These are phyloP conservation scores for Neurospora pannonica DNA, from an alignment of 495 filamentous ascomycete genomes.

Conservation along the genomic window DNA sequence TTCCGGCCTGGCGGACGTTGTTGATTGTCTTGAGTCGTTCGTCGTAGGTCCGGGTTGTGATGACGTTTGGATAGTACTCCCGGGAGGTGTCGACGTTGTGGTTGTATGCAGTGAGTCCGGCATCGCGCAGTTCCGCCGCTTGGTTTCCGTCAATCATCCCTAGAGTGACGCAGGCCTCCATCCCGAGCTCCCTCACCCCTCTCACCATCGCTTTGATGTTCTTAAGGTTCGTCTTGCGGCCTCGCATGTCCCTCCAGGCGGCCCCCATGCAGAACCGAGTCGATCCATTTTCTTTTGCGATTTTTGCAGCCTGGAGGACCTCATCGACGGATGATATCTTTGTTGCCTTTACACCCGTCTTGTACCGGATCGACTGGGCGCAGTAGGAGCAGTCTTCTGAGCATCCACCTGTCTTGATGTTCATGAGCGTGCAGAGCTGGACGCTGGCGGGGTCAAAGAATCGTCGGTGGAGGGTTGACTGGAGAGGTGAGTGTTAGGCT, in stretches of 20 bases:
- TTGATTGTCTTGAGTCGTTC: conserved; percentile 66
- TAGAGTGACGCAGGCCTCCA: conserved; percentile 82
- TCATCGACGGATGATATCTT: conserved; percentile 69
- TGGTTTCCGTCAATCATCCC: conserved; percentile 77
- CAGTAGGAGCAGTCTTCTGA: conserved; percentile 85
- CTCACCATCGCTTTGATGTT: conserved; percentile 75
- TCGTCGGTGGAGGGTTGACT: conserved; percentile 66
- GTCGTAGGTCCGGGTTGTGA: conserved; percentile 74
- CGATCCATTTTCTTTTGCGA: conserved; percentile 69
- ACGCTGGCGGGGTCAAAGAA: conserved; percentile 72
- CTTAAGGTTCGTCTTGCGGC: conserved; percentile 65
- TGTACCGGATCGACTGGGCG: conserved; percentile 75
- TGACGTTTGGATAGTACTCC: conserved; percentile 73
- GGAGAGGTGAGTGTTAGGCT: neutral
- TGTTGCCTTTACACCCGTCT: conserved; percentile 68
- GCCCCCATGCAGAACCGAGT: conserved; percentile 90
- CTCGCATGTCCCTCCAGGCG: conserved; percentile 85
- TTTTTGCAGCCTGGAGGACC: conserved; percentile 62
- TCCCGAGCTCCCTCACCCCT: conserved; percentile 65
- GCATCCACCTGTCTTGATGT: conserved; percentile 90
- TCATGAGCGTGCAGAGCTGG: conserved; percentile 86
- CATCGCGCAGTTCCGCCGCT: conserved; percentile 69
- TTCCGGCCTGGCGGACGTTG: conserved; percentile 69
- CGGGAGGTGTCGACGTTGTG: conserved; percentile 84
- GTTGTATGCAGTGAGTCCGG: conserved; percentile 80